phyloP scores from a whole-genome alignment of 306 rosid genomes.

The Vachellia collinsii region DNA sequence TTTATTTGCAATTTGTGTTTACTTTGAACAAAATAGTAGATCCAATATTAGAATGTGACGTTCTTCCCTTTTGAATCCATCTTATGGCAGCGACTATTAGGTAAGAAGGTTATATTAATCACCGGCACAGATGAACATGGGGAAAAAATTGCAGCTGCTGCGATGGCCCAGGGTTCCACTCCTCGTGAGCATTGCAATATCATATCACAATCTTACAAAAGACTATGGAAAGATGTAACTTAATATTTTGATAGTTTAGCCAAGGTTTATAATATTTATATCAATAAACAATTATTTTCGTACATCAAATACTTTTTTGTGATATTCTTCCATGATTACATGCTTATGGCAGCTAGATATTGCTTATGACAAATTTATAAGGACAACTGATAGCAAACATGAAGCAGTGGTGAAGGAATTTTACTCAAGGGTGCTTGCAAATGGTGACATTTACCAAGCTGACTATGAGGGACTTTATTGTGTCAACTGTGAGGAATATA shows the following conservation, averaged over 20 bases:
- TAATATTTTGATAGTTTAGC: slow-evolving; percentile 21
- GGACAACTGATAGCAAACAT: slow-evolving; percentile 89
- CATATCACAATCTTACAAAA: slow-evolving; percentile 73
- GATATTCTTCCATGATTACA: slow-evolving; percentile 1
- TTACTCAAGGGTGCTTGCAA: slow-evolving; percentile 86
- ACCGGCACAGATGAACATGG: slow-evolving; percentile 98
- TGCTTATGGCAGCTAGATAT: slow-evolving; percentile 71
- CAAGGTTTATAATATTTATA: background rate
- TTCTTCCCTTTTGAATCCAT: slow-evolving; percentile 23
- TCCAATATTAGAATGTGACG: background rate
- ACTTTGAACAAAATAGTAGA: slow-evolving; percentile 10
- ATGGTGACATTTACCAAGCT: slow-evolving; percentile 89
- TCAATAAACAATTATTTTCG: slow-evolving; percentile 7
- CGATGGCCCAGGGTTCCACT: slow-evolving; percentile 66
- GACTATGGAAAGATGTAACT: slow-evolving; percentile 81
- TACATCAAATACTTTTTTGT: background rate
- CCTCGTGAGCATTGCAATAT: slow-evolving; percentile 84
- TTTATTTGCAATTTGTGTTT: background rate
- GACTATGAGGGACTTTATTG: slow-evolving; percentile 97
- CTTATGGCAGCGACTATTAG: slow-evolving; percentile 66
- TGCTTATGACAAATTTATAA: slow-evolving; percentile 84
- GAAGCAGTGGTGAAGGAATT: slow-evolving; percentile 92
- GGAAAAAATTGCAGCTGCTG: slow-evolving; percentile 93
- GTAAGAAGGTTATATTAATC: slow-evolving; percentile 78
- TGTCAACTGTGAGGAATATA: slow-evolving; percentile 93